Evolutionary conservation across 129 eudicot species (phyloP).

Genomic region (Artemisia annua): DNA sequence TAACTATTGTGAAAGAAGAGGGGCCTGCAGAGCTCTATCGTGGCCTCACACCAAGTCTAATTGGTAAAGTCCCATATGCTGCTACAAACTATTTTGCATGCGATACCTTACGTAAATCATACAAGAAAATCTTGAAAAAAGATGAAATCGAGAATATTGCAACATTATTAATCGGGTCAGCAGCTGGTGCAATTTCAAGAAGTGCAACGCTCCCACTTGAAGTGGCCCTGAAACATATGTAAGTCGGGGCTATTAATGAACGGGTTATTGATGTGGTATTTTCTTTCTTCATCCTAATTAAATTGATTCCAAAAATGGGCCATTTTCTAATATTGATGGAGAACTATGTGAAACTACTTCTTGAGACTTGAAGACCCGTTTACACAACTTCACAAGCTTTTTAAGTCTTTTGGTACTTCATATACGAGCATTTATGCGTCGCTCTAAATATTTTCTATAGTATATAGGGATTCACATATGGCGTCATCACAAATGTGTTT

Average conservation of each 20-base stretch:
- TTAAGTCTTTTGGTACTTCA: no score
- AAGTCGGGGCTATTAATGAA: slow-evolving; percentile 79
- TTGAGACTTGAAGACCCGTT: no score
- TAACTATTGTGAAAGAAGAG: slow-evolving; percentile 71
- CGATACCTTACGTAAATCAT: slow-evolving; percentile 73
- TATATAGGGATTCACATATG: no score
- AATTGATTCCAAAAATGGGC: no score
- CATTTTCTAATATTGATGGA: no score
- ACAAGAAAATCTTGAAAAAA: slow-evolving; percentile 50
- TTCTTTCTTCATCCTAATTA: no score
- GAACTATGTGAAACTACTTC: no score
- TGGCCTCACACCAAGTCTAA: slow-evolving; percentile 82
- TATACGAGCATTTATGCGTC: no score
- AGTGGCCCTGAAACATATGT: slow-evolving; percentile 94
- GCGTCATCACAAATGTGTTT: no score
- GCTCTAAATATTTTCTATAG: no score
- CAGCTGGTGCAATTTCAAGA: slow-evolving; percentile 87
- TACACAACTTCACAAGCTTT: no score
- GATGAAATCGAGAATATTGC: slow-evolving; percentile 75
- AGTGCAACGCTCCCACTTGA: slow-evolving; percentile 85
- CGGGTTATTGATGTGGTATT: slow-evolving; percentile 29
- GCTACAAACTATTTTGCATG: slow-evolving; percentile 81
- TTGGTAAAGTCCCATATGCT: slow-evolving; percentile 82
- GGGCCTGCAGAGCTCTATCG: slow-evolving; percentile 84
- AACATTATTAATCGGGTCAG: slow-evolving; percentile 76